Evolutionary conservation across 176 grass and related monocot genomes (phyloP), one percentile per base, ranked within the genome.

Genomic region (Pontederia paniculata): DNA sequence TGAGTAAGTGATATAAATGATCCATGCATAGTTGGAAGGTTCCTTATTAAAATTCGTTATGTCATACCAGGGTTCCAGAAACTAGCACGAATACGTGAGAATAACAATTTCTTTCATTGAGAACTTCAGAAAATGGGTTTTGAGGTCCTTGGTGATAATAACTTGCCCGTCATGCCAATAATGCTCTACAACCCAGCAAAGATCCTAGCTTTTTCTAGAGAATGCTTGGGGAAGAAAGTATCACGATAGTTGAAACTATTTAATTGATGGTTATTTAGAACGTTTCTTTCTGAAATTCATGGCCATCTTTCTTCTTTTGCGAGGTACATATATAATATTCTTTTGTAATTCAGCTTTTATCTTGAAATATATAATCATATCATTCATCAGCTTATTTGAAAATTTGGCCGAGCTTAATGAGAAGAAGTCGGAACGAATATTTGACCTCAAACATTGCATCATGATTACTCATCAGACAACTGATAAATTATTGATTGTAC

Each of bases 91-190:
- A 84, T 94, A n/a, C 80, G 88, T 46, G 88, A 94, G 63, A 94
- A 94, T 19, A 84, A 83, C 73, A 94, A 94, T 78, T 88, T 94
- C 77, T 94, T 94, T 71, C 73, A 80, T 55, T 84, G 80, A 43
- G 80, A 94, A 60, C 88, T 94, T 58, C 76, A 84, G 44, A 94
- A 88, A 77, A 88, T 94, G 88, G 88, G 88, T 50, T 88, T 94
- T 44, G 83, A 88, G 74, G 88, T 94, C 77, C 77, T 94, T 57
- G 88, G 88, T 3, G 80, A 94, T 80, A 82, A 91, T 70, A 78
- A 91, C 19, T 91, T 78, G 62, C 88, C 88, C 43, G 75, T 93
- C 53, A 93, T 93, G 82, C 88, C 88, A 43, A 86, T 86, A 67
- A 93, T 93, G 88, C 79, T 93, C 1, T 93, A 93, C 60, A 93